Evolutionary conservation across 306 rosid species (phyloP).

Genomic region (Clitoria ternatea): DNA sequence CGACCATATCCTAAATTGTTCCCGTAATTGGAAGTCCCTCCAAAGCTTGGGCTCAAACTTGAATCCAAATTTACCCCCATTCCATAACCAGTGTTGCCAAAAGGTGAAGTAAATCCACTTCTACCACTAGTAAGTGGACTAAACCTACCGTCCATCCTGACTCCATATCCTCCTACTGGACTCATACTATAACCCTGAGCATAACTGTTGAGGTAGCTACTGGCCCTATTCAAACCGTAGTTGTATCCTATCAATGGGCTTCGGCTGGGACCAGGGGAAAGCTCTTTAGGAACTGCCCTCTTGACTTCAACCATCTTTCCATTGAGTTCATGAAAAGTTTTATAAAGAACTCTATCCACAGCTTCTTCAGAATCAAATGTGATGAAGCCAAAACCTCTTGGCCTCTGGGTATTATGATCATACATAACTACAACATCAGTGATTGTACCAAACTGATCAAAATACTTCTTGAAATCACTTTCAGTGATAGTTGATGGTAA

Average conservation of each 20-base stretch:
- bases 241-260: slow-evolving; percentile 78
- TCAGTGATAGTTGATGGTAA: slow-evolving; percentile 89
- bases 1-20: slow-evolving; percentile 78
- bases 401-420: slow-evolving; percentile 98
- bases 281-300: slow-evolving; percentile 98
- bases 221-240: slow-evolving; percentile 73
- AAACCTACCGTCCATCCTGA: slow-evolving; percentile 83
- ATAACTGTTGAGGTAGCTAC: slow-evolving; percentile 64
- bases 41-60: slow-evolving; percentile 67
- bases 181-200: slow-evolving; percentile 78
- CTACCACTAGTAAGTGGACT: slow-evolving; percentile 68
- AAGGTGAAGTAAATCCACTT: slow-evolving; percentile 67
- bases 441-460: slow-evolving; percentile 88
- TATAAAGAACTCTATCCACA: slow-evolving; percentile 83
- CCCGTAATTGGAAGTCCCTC: slow-evolving; percentile 68
- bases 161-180: slow-evolving; percentile 82
- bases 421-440: slow-evolving; percentile 97
- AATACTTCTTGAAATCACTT: slow-evolving; percentile 87
- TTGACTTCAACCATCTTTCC: slow-evolving; percentile 98
- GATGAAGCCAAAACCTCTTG: slow-evolving; percentile 97
- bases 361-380: slow-evolving; percentile 93
- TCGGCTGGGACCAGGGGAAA: slow-evolving; percentile 71
- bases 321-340: slow-evolving; percentile 89
- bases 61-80: slow-evolving; percentile 75
- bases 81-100: slow-evolving; percentile 67